Conservation (phyloP, 192 early-diverging fungal species). For the Gamsiella multidivaricata region DNA sequence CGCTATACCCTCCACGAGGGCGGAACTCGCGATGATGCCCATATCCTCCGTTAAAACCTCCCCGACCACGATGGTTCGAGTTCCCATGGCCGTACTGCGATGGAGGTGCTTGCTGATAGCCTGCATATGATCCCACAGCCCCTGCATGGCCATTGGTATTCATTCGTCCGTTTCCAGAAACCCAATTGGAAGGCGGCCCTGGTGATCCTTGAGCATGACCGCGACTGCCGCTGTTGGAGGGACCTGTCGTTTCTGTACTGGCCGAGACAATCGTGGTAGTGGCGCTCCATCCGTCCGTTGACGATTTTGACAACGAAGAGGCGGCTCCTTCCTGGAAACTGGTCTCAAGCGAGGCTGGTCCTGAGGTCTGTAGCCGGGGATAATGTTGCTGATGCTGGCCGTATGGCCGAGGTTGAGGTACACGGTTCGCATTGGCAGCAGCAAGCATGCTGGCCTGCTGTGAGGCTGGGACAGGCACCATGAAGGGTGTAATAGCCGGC, state of each 20-base stretch:
- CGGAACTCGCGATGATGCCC: slow-evolving; percentile 11
- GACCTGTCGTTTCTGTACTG: not conserved
- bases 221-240: not conserved
- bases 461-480: slow-evolving; percentile 5
- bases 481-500: slow-evolving; percentile 8
- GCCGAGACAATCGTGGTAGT: not conserved
- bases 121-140: not conserved
- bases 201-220: slow-evolving; percentile 1
- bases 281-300: slow-evolving; percentile 16
- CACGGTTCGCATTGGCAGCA: slow-evolving; percentile 35
- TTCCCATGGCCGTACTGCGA: not conserved
- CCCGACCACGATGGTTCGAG: slow-evolving; percentile 11
- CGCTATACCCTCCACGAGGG: slow-evolving; percentile 21
- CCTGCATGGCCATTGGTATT: slow-evolving; percentile 1
- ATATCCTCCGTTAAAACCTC: slow-evolving; percentile 6
- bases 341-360: slow-evolving; percentile 11
- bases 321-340: slow-evolving; percentile 23
- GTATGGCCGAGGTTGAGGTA: slow-evolving; percentile 32
- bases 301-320: slow-evolving; percentile 3
- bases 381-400: slow-evolving; percentile 20
- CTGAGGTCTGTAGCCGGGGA: slow-evolving; percentile 1
- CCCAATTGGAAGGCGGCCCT: slow-evolving; percentile 13
- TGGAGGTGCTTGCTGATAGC: not conserved
- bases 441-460: slow-evolving; percentile 39
- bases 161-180: slow-evolving; percentile 7